phyloP scores from a whole-genome alignment of 345 rosid genomes.

The Salix dunnii region DNA sequence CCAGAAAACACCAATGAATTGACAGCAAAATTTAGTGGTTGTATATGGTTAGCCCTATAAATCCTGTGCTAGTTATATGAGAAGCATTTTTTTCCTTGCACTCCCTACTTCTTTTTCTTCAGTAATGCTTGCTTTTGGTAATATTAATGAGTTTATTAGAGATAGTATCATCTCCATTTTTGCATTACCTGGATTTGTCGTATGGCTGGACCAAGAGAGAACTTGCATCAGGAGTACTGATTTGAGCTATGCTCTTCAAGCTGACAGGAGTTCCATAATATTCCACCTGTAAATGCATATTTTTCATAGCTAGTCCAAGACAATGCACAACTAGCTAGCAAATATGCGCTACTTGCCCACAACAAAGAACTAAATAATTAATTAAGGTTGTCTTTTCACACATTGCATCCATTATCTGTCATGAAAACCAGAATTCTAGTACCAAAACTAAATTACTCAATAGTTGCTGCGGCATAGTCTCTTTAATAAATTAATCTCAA shows the following conservation, averaged over 20 bases:
- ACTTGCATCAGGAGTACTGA: slow-evolving; percentile 82
- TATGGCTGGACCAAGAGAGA: slow-evolving; percentile 90
- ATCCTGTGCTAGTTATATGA: too few species aligned
- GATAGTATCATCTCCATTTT: too few species aligned
- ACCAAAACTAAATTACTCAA: not conserved
- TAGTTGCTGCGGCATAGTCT: not conserved
- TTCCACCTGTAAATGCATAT: slow-evolving; percentile 55
- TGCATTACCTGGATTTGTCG: slow-evolving; percentile 80
- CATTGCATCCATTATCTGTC: not conserved
- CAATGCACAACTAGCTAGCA: not conserved
- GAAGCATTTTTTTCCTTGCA: too few species aligned
- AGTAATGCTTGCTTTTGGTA: too few species aligned
- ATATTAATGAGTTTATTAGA: too few species aligned
- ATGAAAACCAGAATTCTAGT: not conserved
- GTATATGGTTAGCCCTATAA: too few species aligned
- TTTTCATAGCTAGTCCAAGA: slow-evolving; percentile 4
- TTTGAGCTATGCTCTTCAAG: slow-evolving; percentile 89
- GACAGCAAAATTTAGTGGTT: not conserved
- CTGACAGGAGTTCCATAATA: slow-evolving; percentile 92
- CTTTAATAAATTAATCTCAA: not conserved
- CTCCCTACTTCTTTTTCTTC: too few species aligned
- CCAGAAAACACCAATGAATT: not conserved
- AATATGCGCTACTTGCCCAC: not conserved
- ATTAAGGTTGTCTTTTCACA: not conserved
- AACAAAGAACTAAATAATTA: not conserved